Conservation (phyloP, 169 alveolate genomes). For the Plasmodium chabaudi region DNA sequence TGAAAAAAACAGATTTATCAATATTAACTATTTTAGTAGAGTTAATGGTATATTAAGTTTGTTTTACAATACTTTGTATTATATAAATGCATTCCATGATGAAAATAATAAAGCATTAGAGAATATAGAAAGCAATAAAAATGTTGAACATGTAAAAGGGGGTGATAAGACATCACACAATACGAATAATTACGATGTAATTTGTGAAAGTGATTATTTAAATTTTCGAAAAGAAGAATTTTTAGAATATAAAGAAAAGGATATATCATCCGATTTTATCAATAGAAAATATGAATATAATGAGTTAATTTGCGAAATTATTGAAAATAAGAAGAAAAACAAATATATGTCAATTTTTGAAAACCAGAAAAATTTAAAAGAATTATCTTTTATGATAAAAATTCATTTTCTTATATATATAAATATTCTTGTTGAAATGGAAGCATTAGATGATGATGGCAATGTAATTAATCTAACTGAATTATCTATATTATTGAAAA, state of each 20-base stretch:
- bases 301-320: constrained; percentile 38
- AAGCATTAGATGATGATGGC: constrained; percentile 81
- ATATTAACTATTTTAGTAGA: constrained; percentile 56
- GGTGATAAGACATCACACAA: background rate
- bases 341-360: background rate
- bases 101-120: background rate
- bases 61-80: constrained; percentile 65
- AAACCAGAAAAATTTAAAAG: constrained; percentile 30
- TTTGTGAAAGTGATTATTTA: constrained; percentile 8
- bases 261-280: constrained; percentile 21
- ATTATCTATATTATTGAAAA: constrained; percentile 78
- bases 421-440: constrained; percentile 81
- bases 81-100: constrained; percentile 44
- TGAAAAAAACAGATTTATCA: constrained; percentile 59
- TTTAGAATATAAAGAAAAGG: constrained; percentile 34
- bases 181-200: background rate
- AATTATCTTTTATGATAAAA: constrained; percentile 54
- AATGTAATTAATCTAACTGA: constrained; percentile 80
- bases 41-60: constrained; percentile 63
- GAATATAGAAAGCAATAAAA: background rate
- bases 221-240: constrained; percentile 12
- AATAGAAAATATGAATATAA: constrained; percentile 72
- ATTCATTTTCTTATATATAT: constrained; percentile 71
- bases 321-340: constrained; percentile 9
- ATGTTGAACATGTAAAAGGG: background rate